Base-by-base conservation (phyloP, 192 early-diverging fungal species). In the Gigaspora rosea region DNA sequence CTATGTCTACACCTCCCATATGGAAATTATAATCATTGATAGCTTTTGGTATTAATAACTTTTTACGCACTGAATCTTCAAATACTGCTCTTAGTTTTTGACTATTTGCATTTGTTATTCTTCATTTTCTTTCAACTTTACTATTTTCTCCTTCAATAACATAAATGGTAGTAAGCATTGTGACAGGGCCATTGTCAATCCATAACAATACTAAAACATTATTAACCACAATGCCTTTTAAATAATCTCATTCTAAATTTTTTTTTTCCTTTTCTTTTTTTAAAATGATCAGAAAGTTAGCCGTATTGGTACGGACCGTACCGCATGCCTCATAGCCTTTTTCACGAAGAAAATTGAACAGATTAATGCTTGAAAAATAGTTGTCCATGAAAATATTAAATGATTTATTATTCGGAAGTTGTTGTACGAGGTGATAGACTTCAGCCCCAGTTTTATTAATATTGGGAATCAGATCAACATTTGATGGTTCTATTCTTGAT, bases 301-400 rank as follows among this genome's bases (percentile, higher is more conserved):
- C 35, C 7, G 20, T 15, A 33, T 35, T 71, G n/a, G 70, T 36
- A 68, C 18, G 3, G 2, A 16, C 52, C 0, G 52, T 54, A 9
- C 52, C 52, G 5, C 52, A 54, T 54, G 52, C 73, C 0, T 78
- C 77, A 73, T 78, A 69, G 0, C n/a, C 20, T 0, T 48, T 49
- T 27, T 78, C 12, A 18, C 67, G 16, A 52, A 78, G 18, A 35
- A 75, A 61, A 35, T 75, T 64, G 13, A 79, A 82, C 3, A 79
- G 73, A 9, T 71, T 71, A 15, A 76, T 49, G n/a, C 62, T 78
- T 0, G 80, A 63, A 27, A 82, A 82, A 50, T 73, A 79, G 61
- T 82, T 79, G 20, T 76, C 73, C 69, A 82, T 76, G 63, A 48
- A 81, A 32, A 76, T 32, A 9, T 70, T 57, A 62, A 72, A 82